These are phyloP conservation scores for Acer campestre DNA, from an alignment of 345 rosid genomes.

Conservation along the genomic window DNA sequence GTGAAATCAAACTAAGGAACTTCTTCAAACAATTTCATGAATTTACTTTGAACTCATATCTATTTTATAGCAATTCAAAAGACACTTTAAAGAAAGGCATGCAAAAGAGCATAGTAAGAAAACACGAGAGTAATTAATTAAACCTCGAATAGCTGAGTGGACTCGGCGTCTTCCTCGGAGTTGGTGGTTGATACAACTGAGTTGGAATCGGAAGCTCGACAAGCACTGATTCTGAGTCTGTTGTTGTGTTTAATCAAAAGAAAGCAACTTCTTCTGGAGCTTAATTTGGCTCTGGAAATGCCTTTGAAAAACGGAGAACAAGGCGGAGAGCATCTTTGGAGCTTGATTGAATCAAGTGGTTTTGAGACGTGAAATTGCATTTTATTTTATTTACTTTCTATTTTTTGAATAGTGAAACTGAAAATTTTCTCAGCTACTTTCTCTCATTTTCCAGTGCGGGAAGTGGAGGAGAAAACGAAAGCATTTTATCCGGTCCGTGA, in stretches of 20 bases:
- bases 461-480: slow-evolving; percentile 18
- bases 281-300: slow-evolving; percentile 22
- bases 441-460: slow-evolving; percentile 18
- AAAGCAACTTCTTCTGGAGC: slow-evolving; percentile 19
- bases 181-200: slow-evolving; percentile 27
- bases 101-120: too few species aligned
- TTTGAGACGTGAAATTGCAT: slow-evolving; percentile 53
- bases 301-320: slow-evolving; percentile 15
- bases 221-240: slow-evolving; percentile 18
- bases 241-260: slow-evolving; percentile 21
- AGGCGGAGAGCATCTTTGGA: slow-evolving; percentile 28
- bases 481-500: background rate
- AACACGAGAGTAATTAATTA: slow-evolving; percentile 8
- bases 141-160: slow-evolving; percentile 65
- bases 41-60: background rate
- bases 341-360: slow-evolving; percentile 37
- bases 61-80: background rate
- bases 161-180: slow-evolving; percentile 54
- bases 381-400: slow-evolving; percentile 7
- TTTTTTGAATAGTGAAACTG: background rate
- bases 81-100: too few species aligned
- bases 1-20: background rate
- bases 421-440: slow-evolving; percentile 6
- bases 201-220: slow-evolving; percentile 39
- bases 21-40: background rate